These are phyloP conservation scores for Volvox africanus DNA, from an alignment of 139 green algal species.

Conservation along the genomic window DNA sequence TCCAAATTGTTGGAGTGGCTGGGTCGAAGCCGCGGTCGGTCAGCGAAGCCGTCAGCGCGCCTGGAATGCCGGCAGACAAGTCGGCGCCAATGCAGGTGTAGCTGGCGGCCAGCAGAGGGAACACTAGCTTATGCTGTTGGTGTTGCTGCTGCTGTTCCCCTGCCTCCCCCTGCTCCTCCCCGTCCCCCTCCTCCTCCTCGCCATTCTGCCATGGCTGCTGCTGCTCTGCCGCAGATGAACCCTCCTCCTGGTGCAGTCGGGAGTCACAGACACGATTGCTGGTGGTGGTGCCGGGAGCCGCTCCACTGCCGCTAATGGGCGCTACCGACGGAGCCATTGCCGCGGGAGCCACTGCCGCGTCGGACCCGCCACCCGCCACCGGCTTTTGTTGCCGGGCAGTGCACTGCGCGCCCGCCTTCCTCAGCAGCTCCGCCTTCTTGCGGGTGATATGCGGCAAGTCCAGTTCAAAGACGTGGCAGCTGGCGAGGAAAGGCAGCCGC, in stretches of 20 bases:
- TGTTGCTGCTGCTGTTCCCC: background rate
- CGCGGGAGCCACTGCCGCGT: background rate
- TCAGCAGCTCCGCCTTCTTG: constrained; percentile 36
- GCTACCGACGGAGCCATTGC: background rate
- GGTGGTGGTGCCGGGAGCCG: no score
- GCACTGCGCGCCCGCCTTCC: constrained; percentile 32
- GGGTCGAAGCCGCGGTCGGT: constrained; percentile 4
- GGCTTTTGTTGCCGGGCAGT: background rate
- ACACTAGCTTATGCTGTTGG: background rate
- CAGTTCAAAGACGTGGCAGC: constrained; percentile 46
- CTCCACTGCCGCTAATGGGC: background rate
- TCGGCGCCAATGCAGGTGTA: constrained; percentile 51
- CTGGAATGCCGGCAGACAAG: constrained; percentile 1
- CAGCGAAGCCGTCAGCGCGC: constrained; percentile 32
- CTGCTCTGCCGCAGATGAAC: background rate
- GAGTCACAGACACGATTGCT: no score
- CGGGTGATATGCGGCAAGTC: constrained; percentile 48
- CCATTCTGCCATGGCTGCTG: background rate
- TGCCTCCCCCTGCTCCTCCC: background rate
- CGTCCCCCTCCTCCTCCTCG: background rate
- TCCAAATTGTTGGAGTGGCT: constrained; percentile 30
- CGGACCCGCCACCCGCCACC: no score
- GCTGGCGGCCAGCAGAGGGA: constrained; percentile 5
- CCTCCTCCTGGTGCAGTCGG: background rate
- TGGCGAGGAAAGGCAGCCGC: constrained; percentile 42